Evolutionary conservation across 345 rosid species (phyloP).

Genomic region (Linum usitatissimum): DNA sequence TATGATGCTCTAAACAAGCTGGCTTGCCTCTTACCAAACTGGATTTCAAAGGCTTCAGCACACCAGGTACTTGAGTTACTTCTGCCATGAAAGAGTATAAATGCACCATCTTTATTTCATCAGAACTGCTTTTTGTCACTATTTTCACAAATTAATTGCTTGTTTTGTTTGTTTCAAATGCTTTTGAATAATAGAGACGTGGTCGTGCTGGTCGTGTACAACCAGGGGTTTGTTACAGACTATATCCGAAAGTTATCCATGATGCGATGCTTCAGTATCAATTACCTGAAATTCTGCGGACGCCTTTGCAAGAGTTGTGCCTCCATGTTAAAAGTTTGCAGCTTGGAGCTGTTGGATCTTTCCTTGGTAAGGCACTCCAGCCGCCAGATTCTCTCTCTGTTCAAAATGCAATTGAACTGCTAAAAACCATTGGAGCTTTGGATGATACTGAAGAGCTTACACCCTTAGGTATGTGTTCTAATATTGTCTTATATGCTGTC

Average conservation of each 20-base stretch:
- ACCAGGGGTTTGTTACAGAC: conserved; percentile 86
- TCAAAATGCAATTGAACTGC: conserved; percentile 91
- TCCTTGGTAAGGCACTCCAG: conserved; percentile 91
- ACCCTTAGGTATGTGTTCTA: conserved; percentile 56
- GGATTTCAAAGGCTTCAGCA: conserved; percentile 97
- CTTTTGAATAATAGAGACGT: conserved; percentile 46
- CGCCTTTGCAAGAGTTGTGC: conserved; percentile 88
- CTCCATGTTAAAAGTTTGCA: conserved; percentile 85
- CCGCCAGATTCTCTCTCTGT: conserved; percentile 93
- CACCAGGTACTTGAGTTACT: conserved; percentile 51
- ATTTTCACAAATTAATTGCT: conserved; percentile 8
- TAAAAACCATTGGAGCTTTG: conserved; percentile 83
- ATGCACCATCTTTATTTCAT: conserved; percentile 7
- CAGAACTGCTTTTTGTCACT: not conserved
- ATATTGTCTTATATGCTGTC: conserved; percentile 5
- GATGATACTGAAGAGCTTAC: conserved; percentile 83
- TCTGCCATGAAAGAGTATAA: conserved; percentile 5
- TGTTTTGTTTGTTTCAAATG: conserved; percentile 10
- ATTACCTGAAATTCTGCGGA: conserved; percentile 86
- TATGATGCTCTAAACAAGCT: conserved; percentile 95
- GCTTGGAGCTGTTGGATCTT: conserved; percentile 76
- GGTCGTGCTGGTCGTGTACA: conserved; percentile 99
- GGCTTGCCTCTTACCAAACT: conserved; percentile 86
- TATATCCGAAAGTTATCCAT: conserved; percentile 74
- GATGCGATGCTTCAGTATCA: conserved; percentile 79